phyloP scores from a whole-genome alignment of 306 rosid species.

The Inga oerstediana region DNA sequence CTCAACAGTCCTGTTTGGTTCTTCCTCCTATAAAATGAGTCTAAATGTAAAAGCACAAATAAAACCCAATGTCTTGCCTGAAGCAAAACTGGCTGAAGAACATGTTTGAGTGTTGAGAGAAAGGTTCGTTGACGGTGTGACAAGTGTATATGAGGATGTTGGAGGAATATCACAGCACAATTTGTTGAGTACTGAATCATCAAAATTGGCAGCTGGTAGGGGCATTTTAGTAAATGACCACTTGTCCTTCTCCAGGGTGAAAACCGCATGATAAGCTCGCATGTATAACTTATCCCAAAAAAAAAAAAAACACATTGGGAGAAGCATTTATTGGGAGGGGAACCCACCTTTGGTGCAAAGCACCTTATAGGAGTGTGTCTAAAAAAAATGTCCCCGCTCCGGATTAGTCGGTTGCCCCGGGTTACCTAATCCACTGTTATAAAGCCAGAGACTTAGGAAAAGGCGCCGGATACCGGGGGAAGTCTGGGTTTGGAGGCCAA shows the following conservation, averaged over 20 bases:
- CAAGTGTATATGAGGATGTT: neutral
- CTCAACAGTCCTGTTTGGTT: neutral
- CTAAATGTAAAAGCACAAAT: neutral
- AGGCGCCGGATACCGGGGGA: no score
- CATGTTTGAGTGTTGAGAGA: neutral
- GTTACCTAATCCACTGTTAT: no score
- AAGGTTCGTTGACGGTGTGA: neutral
- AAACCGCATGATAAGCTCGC: neutral
- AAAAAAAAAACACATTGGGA: no score
- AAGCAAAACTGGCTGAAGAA: neutral
- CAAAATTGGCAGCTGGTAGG: neutral
- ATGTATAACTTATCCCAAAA: neutral
- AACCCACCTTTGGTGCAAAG: no score
- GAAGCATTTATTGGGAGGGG: no score
- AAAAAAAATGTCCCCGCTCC: no score
- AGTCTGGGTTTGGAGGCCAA: no score
- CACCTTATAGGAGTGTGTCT: no score
- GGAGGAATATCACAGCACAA: neutral
- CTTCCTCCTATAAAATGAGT: neutral
- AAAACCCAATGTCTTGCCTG: neutral
- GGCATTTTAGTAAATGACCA: constrained; percentile 7
- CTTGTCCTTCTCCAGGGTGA: neutral
- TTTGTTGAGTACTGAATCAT: neutral
- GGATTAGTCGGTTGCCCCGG: no score
- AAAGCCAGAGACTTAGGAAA: no score